phyloP scores from a whole-genome alignment of 495 filamentous ascomycete species.

The Xylaria curta region DNA sequence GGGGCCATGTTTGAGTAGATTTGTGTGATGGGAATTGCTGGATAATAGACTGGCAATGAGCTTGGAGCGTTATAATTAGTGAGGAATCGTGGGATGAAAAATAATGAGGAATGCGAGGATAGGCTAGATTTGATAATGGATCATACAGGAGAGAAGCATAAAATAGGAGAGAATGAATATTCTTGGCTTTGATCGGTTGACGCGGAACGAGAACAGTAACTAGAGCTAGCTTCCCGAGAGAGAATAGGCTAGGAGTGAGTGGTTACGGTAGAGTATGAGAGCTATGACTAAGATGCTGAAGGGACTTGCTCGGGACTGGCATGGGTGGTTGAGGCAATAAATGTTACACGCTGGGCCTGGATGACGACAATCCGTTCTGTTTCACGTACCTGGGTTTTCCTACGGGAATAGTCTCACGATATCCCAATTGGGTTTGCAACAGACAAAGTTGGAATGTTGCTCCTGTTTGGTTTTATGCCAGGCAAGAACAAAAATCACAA shows the following conservation, averaged over 20 bases:
- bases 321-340: constrained; percentile 21
- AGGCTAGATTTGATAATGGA: neutral
- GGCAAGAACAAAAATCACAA: neutral
- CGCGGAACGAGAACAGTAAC: constrained; percentile 15
- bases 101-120: neutral
- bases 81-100: neutral
- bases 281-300: neutral
- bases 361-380: neutral
- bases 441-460: neutral
- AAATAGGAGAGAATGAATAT: neutral
- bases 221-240: constrained; percentile 2
- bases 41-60: constrained; percentile 22
- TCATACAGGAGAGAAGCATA: neutral
- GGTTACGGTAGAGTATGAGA: neutral
- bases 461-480: no score
- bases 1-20: constrained; percentile 59
- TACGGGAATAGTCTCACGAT: constrained; percentile 12
- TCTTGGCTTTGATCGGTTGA: neutral
- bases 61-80: constrained; percentile 26
- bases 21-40: neutral
- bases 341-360: neutral
- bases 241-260: neutral
- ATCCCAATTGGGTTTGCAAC: neutral
- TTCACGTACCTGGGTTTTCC: constrained; percentile 17
- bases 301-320: neutral